Percentiles rank a stretch among this genome's conserved stretches.
phyloP scores from a whole-genome alignment of 2,329 filamentous ascomycete genomes.

The Decorospora gaudefroyi region DNA sequence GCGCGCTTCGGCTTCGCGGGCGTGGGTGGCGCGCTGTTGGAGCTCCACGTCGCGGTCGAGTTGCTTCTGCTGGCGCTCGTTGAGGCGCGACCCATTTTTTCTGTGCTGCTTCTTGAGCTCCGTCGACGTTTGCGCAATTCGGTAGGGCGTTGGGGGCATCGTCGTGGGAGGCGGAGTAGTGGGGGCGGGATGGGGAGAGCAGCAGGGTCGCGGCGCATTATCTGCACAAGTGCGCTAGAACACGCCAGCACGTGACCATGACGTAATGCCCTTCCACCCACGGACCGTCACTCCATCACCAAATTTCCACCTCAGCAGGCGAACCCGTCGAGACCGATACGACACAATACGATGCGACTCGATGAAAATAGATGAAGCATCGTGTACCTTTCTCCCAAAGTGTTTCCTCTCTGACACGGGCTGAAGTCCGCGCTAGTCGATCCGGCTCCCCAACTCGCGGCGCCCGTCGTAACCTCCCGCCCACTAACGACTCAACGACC shows the following conservation, averaged over 20 bases:
- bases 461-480: slow-evolving; percentile 3
- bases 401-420: not conserved
- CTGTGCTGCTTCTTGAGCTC: slow-evolving; percentile 44
- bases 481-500: slow-evolving; percentile 6
- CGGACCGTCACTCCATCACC: too few species aligned
- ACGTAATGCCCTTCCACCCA: not conserved
- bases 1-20: slow-evolving; percentile 42
- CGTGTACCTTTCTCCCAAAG: not conserved
- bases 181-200: slow-evolving; percentile 5
- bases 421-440: slow-evolving; percentile 1
- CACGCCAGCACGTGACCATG: slow-evolving; percentile 13
- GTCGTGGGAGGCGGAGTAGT: slow-evolving; percentile 11
- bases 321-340: too few species aligned
- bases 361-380: slow-evolving; percentile 14
- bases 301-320: not conserved
- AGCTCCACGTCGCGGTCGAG: slow-evolving; percentile 40
- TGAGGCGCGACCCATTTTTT: slow-evolving; percentile 33
- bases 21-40: slow-evolving; percentile 39
- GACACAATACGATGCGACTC: too few species aligned
- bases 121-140: slow-evolving; percentile 42
- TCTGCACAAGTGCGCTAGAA: slow-evolving; percentile 12
- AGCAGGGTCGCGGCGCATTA: slow-evolving; percentile 6
- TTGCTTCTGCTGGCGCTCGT: slow-evolving; percentile 35
- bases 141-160: slow-evolving; percentile 34
- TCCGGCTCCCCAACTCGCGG: slow-evolving; percentile 11